Evolutionary conservation across 352 stramenopile species (phyloP).

Genomic region (Phytophthora brassicae): DNA sequence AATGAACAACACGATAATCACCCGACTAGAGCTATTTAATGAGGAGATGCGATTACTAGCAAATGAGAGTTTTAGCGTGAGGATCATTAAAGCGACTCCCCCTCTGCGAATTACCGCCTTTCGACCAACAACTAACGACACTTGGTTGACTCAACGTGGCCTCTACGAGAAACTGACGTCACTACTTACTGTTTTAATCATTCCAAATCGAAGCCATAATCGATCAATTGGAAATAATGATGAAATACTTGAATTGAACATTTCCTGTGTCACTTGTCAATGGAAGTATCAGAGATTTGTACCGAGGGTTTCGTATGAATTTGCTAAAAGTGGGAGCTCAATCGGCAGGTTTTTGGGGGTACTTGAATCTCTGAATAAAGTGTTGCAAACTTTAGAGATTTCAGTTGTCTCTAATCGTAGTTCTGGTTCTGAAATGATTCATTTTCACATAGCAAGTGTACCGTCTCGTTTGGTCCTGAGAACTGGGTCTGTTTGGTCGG

Average conservation of each 20-base stretch:
- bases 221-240: not conserved
- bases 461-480: not conserved
- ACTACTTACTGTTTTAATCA: slow-evolving; percentile 10
- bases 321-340: slow-evolving; percentile 25
- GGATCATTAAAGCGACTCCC: not conserved
- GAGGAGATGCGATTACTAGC: slow-evolving; percentile 15
- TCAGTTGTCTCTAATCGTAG: not conserved
- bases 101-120: slow-evolving; percentile 4
- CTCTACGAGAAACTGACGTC: slow-evolving; percentile 12
- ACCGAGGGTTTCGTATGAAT: slow-evolving; percentile 48
- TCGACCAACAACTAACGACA: not conserved
- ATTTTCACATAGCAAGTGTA: slow-evolving; percentile 11
- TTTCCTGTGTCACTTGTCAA: slow-evolving; percentile 30
- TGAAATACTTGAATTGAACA: slow-evolving; percentile 23
- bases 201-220: not conserved
- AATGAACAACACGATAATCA: not conserved
- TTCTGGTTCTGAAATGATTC: slow-evolving; percentile 10
- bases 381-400: slow-evolving; percentile 28
- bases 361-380: slow-evolving; percentile 12
- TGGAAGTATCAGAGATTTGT: slow-evolving; percentile 35
- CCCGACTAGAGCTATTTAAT: slow-evolving; percentile 21
- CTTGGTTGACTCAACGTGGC: not conserved
- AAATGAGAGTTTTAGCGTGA: slow-evolving; percentile 12
- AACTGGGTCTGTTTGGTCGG: slow-evolving; percentile 1
- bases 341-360: slow-evolving; percentile 28